Percentiles rank a stretch among this genome's conserved stretches.
phyloP scores from a whole-genome alignment of 352 stramenopile species.

The Pythium aphanidermatum region DNA sequence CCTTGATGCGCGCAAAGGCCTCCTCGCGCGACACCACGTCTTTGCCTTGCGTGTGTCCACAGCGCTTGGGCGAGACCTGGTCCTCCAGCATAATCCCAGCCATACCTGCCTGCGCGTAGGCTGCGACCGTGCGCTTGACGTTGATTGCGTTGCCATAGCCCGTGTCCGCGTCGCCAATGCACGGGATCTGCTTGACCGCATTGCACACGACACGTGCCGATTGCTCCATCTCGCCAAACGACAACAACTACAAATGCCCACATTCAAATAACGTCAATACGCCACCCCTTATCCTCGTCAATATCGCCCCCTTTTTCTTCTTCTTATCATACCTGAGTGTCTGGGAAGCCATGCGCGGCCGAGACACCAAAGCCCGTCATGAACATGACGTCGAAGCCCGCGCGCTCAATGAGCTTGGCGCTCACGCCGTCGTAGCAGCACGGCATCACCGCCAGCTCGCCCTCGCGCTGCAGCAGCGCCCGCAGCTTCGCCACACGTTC shows the following conservation, averaged over 20 bases:
- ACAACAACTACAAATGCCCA: conserved; percentile 45
- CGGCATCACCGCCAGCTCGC: conserved; percentile 78
- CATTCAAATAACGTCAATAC: too few relatives aligned
- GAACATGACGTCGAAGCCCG: conserved; percentile 87
- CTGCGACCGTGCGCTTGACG: conserved; percentile 88
- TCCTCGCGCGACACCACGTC: conserved; percentile 83
- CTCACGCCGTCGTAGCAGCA: conserved; percentile 91
- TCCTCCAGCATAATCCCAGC: conserved; percentile 94
- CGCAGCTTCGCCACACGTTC: conserved; percentile 40
- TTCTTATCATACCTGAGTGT: conserved; percentile 84
- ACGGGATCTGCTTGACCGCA: conserved; percentile 34
- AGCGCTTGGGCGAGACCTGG: conserved; percentile 91
- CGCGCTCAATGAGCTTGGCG: conserved; percentile 82
- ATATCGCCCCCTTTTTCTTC: too few relatives aligned
- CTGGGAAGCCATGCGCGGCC: conserved; percentile 78
- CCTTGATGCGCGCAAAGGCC: conserved; percentile 77
- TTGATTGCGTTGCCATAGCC: conserved; percentile 94
- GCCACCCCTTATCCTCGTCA: too few relatives aligned
- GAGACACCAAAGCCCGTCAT: conserved; percentile 93
- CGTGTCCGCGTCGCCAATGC: conserved; percentile 86
- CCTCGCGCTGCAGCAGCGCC: conserved; percentile 40
- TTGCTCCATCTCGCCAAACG: conserved; percentile 54
- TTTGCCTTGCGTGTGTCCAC: conserved; percentile 90
- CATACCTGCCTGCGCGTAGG: conserved; percentile 88
- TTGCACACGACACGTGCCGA: conserved; percentile 37